Conservation (phyloP, 306 rosid genomes). For the Pueraria montana region DNA sequence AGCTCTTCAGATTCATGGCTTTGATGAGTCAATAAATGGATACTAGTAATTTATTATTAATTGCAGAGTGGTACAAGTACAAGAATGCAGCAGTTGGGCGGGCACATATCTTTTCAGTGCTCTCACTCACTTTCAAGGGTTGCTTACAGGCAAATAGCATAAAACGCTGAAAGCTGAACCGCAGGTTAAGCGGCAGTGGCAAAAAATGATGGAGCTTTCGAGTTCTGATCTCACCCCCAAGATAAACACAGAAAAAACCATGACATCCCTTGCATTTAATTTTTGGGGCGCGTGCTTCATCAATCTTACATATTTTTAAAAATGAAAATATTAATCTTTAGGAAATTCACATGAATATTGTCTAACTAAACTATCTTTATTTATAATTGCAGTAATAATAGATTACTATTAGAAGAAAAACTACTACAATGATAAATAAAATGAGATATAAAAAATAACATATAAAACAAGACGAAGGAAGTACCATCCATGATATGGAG, state of each 20-base stretch:
- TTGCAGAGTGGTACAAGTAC: not conserved
- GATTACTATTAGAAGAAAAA: too few species aligned
- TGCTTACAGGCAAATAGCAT: constrained; percentile 41
- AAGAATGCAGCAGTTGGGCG: not conserved
- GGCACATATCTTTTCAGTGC: constrained; percentile 25
- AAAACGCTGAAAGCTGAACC: constrained; percentile 45
- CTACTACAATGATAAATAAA: too few species aligned
- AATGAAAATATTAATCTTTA: too few species aligned
- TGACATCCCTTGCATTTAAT: constrained; percentile 58
- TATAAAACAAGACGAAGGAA: too few species aligned
- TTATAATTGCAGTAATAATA: too few species aligned
- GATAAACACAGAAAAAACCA: constrained; percentile 52
- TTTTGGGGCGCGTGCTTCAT: constrained; percentile 79
- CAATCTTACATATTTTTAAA: not conserved
- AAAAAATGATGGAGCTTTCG: constrained; percentile 76
- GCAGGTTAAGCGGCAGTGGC: constrained; percentile 49
- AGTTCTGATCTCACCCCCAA: constrained; percentile 58
- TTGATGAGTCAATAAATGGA: not conserved
- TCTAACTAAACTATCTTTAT: too few species aligned
- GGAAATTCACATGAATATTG: too few species aligned
- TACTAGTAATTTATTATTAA: not conserved
- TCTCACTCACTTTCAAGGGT: constrained; percentile 57
- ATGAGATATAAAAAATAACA: too few species aligned
- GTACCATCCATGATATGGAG: too few species aligned
- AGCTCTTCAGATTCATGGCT: not conserved